Conservation (phyloP, 2,329 filamentous ascomycete genomes). For the Myriosclerotinia duriaeana region DNA sequence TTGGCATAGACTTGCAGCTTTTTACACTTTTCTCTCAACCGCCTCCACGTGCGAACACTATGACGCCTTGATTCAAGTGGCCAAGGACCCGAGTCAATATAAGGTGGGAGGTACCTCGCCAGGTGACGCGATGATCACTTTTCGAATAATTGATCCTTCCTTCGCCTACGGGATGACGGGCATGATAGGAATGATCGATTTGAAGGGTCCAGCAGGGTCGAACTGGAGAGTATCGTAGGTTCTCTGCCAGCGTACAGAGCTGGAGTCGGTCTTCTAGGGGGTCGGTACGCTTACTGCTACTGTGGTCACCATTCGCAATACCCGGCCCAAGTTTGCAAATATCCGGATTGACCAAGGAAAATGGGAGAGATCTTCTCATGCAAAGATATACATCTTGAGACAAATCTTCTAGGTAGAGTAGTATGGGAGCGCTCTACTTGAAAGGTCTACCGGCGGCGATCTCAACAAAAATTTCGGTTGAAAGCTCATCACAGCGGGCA, state of each 20-base stretch:
- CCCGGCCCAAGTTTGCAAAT: neutral
- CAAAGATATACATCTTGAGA: neutral
- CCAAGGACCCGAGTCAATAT: neutral
- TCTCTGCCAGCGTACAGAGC: neutral
- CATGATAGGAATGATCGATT: constrained; percentile 8
- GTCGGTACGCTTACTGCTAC: neutral
- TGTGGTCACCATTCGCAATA: neutral
- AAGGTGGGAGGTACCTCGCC: neutral
- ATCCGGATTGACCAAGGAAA: neutral
- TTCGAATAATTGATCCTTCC: neutral
- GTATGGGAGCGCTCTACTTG: neutral
- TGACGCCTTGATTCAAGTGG: neutral
- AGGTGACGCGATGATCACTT: neutral
- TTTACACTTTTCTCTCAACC: neutral
- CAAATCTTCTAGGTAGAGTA: neutral
- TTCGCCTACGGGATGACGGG: constrained; percentile 13
- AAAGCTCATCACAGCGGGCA: neutral
- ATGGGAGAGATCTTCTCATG: neutral
- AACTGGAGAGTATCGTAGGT: neutral
- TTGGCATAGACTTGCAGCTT: neutral
- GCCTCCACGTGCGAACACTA: neutral
- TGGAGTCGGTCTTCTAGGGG: neutral
- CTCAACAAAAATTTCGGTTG: neutral
- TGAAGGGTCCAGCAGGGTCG: neutral
- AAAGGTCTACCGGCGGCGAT: neutral